Evolutionary conservation across 169 alveolate genomes (phyloP).

Genomic region (Ichthyophthirius multifiliis): DNA sequence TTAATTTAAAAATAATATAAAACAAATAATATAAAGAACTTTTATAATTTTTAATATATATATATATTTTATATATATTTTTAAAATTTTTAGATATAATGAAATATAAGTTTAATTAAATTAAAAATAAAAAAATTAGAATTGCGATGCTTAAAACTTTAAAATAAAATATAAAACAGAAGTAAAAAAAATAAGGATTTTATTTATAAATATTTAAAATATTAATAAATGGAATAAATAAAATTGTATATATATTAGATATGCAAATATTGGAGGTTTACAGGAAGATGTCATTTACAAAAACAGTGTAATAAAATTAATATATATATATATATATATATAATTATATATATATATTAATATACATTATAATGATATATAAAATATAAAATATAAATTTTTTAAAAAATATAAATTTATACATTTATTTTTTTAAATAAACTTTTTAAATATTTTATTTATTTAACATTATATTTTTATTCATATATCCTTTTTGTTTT

Average conservation of each 20-base stretch:
- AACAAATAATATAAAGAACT: too few relatives aligned
- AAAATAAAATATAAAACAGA: constrained; percentile 51
- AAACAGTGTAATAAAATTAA: neutral
- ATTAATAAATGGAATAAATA: neutral
- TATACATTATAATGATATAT: neutral
- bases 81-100: too few relatives aligned
- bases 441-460: neutral
- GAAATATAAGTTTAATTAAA: too few relatives aligned
- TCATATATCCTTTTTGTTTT: too few relatives aligned
- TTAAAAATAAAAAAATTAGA: too few relatives aligned
- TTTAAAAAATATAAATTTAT: neutral
- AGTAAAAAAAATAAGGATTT: neutral
- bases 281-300: constrained; percentile 29
- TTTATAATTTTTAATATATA: too few relatives aligned
- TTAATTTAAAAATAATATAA: too few relatives aligned
- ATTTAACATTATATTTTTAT: too few relatives aligned
- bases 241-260: neutral
- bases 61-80: too few relatives aligned
- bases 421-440: neutral
- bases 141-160: constrained; percentile 38
- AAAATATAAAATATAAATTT: neutral
- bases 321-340: neutral
- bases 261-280: constrained; percentile 35
- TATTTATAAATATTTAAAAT: neutral
- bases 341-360: too few relatives aligned